Evolutionary conservation across 2,329 filamentous ascomycete species (phyloP), one percentile per base, ranked within the genome.

Genomic region (Neonectria sp.): DNA sequence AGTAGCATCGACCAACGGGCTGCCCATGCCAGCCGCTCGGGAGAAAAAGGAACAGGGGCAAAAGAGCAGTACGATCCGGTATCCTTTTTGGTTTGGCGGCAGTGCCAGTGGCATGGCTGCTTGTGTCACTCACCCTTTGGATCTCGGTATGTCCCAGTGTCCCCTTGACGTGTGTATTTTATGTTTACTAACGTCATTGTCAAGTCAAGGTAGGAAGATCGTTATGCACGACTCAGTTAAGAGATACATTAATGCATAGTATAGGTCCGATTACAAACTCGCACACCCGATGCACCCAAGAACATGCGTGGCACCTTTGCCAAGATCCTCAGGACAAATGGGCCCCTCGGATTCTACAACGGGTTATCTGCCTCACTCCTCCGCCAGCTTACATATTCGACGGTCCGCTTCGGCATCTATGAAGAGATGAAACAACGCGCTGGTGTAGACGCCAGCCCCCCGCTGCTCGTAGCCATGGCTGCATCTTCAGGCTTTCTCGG

Each of bases 21-120:
- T n/a, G 2, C 7, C 17, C 12, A 31, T 51, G 17, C 27, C 48
- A 31, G 48, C 9, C 25, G 9, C 48, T 21, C 27, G 3, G 25
- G 17, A 29, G 27, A 11, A 51, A 17, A n/a, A 9, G 15, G 52
- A 31, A 21, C 72, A 74, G 61, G 78, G 81, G 74, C 81, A 83
- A 77, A 81, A 82, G 65, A 73, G 75, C 57, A 79, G 69, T 24
- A 68, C 82, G 3, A 79, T 86, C 29, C 82, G 83, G 63, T 95
- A 95, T 82, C 93, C 93, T 9, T 95, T 95, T 82, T 98, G 95
- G 95, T 98, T 98, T 81, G 95, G 95, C 70, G 95, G 95, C 58
- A 97, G 93, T 79, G 94, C 95, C 48, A 95, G 93, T 78, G 95
- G 93, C 79, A 92, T 95, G 85, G 95, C 95, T 33, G 95, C 95